Evolutionary conservation across 2,329 filamentous ascomycete genomes (phyloP), one percentile per base, ranked within the genome.

Genomic region (Hyphodiscus sp.): DNA sequence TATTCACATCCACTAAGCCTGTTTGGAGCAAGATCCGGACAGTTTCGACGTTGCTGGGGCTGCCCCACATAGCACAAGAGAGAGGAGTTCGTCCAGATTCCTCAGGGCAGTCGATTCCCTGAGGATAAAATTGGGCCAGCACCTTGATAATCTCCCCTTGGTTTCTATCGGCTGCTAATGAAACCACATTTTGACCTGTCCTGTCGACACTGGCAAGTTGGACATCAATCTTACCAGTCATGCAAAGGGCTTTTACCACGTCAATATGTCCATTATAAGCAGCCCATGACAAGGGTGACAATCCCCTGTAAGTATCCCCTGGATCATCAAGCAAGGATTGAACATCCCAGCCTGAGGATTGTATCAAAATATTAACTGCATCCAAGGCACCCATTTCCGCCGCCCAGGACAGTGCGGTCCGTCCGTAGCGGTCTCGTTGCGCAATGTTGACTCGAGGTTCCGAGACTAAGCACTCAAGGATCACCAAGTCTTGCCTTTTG

Each of bases 81-180:
- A 72, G 50, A 2, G 69, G 70, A 15, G 69, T 68, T 70, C 70
- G 72, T 20, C 60, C 60, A 50, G 68, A 61, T 7, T 64, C 60
- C 59, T 73, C 69, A 23, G 48, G 50, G 8, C 64, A 62, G 52
- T 72, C 67, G 20, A 64, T 61, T 3, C 65, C 67, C n/a, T 58
- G 50, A 46, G 58, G 67, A 26, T 59, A 49, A 41, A 65, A 30
- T 20, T 65, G 65, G 2, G 71, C 53, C 9, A 71, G 62, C 47
- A 59, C 59, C 29, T 54, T 33, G 29, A 73, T 47, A 2, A 64
- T 61, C 13, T 63, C 54, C 6, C 57, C 49, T 42, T 68, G 62
- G 11, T 64, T 59, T 9, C 59, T 48, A 1, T 13, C 52, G 47
- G 57, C 56, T 45, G 69, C 69, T 65, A 62, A 69, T 1, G 68